Percentiles rank a stretch among this genome's conserved stretches.
Evolutionary conservation across 1,284 basidiomycete species (phyloP).

Genomic region (Hymenochaete sp.): DNA sequence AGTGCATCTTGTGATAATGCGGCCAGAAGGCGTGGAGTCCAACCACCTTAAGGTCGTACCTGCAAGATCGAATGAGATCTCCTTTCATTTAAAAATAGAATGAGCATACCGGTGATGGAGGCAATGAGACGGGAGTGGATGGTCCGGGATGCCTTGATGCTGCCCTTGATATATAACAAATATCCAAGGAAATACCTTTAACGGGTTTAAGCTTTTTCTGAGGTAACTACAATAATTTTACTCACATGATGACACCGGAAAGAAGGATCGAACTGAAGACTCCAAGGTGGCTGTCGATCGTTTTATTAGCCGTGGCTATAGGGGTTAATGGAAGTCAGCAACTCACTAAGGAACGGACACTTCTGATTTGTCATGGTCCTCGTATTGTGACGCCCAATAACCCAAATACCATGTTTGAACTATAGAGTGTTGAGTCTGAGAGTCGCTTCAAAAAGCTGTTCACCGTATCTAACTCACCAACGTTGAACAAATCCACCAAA

Average conservation of each 20-base stretch:
- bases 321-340: too few species aligned
- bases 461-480: too few species aligned
- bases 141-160: slow-evolving; percentile 42
- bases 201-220: neutral
- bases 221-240: neutral
- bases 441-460: too few species aligned
- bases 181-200: slow-evolving; percentile 24
- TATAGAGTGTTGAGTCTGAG: too few species aligned
- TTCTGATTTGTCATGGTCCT: slow-evolving; percentile 23
- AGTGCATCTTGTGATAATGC: slow-evolving; percentile 51
- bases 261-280: slow-evolving; percentile 34
- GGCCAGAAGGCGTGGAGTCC: slow-evolving; percentile 50
- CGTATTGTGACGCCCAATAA: slow-evolving; percentile 43
- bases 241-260: slow-evolving; percentile 20
- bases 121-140: slow-evolving; percentile 52
- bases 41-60: slow-evolving; percentile 47
- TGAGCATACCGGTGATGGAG: slow-evolving; percentile 37
- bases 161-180: slow-evolving; percentile 32
- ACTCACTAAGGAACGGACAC: slow-evolving; percentile 27
- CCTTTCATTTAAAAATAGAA: neutral
- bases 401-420: slow-evolving; percentile 46
- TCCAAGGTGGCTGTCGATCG: slow-evolving; percentile 31
- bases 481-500: slow-evolving; percentile 20
- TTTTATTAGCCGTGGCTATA: neutral
- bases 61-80: neutral